Base-by-base conservation (phyloP, 1,139 yeast species). In the Nakaseomyces kungkrabaensis region DNA sequence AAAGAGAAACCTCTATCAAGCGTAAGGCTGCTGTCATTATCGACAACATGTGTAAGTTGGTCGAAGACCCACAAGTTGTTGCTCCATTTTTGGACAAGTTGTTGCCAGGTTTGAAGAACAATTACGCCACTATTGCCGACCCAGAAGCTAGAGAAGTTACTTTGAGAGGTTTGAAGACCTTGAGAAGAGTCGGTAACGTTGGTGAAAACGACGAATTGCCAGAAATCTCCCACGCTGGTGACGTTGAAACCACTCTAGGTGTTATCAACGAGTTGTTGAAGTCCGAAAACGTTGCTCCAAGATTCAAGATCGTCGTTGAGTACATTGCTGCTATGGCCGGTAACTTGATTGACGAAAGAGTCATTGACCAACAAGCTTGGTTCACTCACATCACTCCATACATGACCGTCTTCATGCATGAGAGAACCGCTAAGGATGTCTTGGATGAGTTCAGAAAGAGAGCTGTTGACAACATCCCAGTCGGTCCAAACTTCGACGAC, bases 41-140 rank as follows among this genome's bases (percentile, higher is more conserved):
- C 68, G 98, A 92, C 75, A 92, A 92, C 95, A 92, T 92, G 98
- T 92, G 98, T 86, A 92, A 92, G 79, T 87, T 92, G 76, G 98
- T 92, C 77, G 97, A 92, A 71, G 98, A 92, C 73, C 98, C 98
- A 65, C 97, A 92, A 79, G 92, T 92, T 70, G 95, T 92, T 77
- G 97, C 97, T 79, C 98, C 98, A 65, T 92, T 92, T 85, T 78
- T 92, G 86, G 77, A 79, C 75, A 86, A 84, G 72, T 82, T 92
- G 71, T 85, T 88, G 78, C 98, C 98, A 72, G 88, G 97, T 68
- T 81, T 92, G 74, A 87, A 88, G 82, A 72, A 82, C 72, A 92
- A 92, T 87, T 82, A 83, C 77, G 75, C 86, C 70, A 88, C 87
- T 78, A 88, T 92, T 77, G 98, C 98, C 72, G 98, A 92, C 76